These are phyloP conservation scores for Rhizopogon vinicolor DNA, from an alignment of 768 basidiomycete genomes.

Conservation along the genomic window DNA sequence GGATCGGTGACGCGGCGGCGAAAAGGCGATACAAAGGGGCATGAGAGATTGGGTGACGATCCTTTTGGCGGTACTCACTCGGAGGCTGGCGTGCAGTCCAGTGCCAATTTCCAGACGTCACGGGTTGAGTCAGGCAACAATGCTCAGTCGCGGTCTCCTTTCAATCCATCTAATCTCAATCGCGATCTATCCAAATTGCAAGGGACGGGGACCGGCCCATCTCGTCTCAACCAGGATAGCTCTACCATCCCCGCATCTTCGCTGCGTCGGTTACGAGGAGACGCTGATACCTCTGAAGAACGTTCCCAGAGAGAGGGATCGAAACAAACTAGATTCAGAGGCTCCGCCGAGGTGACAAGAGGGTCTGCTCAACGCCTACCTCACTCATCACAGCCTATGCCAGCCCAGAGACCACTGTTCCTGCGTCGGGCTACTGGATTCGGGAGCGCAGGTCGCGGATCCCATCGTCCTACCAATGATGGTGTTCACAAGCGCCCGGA, in stretches of 20 bases:
- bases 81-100: not conserved
- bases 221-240: not conserved
- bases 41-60: not conserved
- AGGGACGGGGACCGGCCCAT: not conserved
- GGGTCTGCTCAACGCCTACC: not conserved
- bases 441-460: not conserved
- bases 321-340: not conserved
- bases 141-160: not conserved
- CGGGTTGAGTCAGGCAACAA: not conserved
- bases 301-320: not conserved
- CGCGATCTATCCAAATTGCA: not conserved
- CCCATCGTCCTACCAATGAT: not conserved
- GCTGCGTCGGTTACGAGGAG: not conserved
- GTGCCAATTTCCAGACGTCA: not conserved
- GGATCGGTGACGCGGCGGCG: not conserved
- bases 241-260: not conserved
- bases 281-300: not conserved
- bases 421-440: not conserved
- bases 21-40: not conserved
- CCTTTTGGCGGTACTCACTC: not conserved
- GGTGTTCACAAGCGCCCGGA: not conserved
- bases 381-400: not conserved
- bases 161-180: not conserved
- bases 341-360: not conserved
- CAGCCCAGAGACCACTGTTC: not conserved